These are phyloP conservation scores for Colletotrichum limetticola DNA, from an alignment of 2,329 filamentous ascomycete species.

Conservation along the genomic window DNA sequence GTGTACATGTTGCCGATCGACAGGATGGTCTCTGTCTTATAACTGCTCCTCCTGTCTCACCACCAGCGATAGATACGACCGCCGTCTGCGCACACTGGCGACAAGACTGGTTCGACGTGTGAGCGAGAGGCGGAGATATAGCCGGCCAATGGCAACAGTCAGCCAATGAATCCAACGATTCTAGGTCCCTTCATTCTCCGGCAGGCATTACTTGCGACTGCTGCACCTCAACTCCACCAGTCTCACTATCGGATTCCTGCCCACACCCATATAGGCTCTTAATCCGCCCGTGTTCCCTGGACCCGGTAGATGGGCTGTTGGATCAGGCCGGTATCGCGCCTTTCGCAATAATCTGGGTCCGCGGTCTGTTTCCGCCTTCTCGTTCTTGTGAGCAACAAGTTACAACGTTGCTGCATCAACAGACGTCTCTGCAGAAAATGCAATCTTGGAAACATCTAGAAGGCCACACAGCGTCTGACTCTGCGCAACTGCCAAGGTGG, in stretches of 20 bases:
- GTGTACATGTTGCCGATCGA: background rate
- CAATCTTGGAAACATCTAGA: constrained; percentile 3
- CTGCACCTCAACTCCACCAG: constrained; percentile 16
- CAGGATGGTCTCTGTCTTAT: background rate
- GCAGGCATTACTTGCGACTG: background rate
- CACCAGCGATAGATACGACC: background rate
- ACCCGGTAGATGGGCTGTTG: constrained; percentile 25
- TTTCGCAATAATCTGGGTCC: background rate
- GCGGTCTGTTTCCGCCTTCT: background rate
- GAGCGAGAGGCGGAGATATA: background rate
- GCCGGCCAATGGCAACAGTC: background rate
- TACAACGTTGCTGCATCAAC: constrained; percentile 10
- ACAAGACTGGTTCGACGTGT: background rate
- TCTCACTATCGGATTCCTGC: background rate
- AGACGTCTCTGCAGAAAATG: constrained; percentile 10
- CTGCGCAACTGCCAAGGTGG: constrained; percentile 21
- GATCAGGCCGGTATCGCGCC: background rate
- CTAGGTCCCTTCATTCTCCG: background rate
- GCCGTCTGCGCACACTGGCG: background rate
- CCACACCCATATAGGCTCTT: background rate
- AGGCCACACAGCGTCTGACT: background rate
- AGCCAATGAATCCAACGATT: background rate
- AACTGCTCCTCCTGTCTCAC: background rate
- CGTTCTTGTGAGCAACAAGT: background rate
- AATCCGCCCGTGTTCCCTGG: background rate